phyloP scores from a whole-genome alignment of 352 stramenopile species.

The Aphanomyces euteiches region DNA sequence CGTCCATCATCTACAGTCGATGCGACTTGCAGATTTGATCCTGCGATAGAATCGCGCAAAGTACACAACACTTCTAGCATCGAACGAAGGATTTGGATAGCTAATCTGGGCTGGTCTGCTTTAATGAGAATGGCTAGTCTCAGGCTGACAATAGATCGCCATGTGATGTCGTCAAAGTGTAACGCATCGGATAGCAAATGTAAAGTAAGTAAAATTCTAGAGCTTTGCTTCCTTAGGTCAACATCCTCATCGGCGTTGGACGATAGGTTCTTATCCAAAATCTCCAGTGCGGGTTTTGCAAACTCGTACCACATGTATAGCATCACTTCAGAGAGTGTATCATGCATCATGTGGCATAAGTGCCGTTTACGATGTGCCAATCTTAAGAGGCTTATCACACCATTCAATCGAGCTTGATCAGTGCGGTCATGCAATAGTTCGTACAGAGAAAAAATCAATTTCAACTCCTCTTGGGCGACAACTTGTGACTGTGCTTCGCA shows the following conservation, averaged over 20 bases:
- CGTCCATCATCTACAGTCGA: neutral
- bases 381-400: neutral
- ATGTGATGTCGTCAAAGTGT: constrained; percentile 23
- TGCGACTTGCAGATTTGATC: neutral
- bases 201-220: neutral
- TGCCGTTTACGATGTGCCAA: neutral
- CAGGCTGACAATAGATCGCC: constrained; percentile 1
- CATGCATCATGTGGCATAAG: constrained; percentile 6
- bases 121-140: constrained; percentile 10
- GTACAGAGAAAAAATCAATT: neutral
- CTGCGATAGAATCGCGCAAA: neutral
- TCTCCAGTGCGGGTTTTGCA: neutral
- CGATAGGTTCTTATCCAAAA: neutral
- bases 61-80: neutral
- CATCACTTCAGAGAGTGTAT: constrained; percentile 20
- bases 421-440: neutral
- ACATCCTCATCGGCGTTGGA: neutral
- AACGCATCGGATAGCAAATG: constrained; percentile 13
- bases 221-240: neutral
- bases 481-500: neutral
- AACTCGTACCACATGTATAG: constrained; percentile 5
- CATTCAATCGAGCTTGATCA: neutral
- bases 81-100: constrained; percentile 23
- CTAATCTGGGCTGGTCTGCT: neutral
- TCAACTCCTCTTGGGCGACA: neutral